Evolutionary conservation across 2,329 filamentous ascomycete species (phyloP), one percentile per base, ranked within the genome.

Genomic region (Metarhizium album): DNA sequence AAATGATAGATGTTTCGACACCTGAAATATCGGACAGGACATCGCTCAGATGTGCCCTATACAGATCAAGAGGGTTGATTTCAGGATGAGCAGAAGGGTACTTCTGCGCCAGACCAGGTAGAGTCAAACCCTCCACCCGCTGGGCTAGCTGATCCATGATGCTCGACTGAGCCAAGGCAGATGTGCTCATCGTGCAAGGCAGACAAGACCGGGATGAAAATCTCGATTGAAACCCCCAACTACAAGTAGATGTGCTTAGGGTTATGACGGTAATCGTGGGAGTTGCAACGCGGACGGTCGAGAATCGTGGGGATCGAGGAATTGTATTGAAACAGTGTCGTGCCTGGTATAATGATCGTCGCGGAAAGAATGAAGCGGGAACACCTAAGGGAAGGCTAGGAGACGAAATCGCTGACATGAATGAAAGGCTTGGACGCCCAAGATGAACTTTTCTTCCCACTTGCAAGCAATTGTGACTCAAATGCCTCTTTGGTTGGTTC

Each of bases 1-100:
- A 90, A 63, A 94, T 83, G 59, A 89, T 80, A 49, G 76, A 72
- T 33, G 75, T 66, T 52, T 87, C 84, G 27, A 88, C 84, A 22
- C 84, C 85, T 2, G 84, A 87, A 53, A 89, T 77, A 20, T 79
- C 72, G 33, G 79, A 72, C 40, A 94, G 71, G 46, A 87, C 72
- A 42, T 83, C 74, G 54, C 86, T 83, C 55, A 94, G 79, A 64
- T 90, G 85, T 37, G 82, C 80, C 53, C 88, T 79, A 74, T 90
- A 94, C 54, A 91, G 76, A 62, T 93, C 88, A 61, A 87, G 74
- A 3, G 86, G 84, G 70, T 93, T 93, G 59, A 78, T 70, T 29
- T 83, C 76, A 50, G 86, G 86, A 62, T 84, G 73, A 60, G 75
- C 80, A 62, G 74, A 74, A 38, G 80, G 75, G 62, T 73, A 83